Base-by-base conservation (phyloP, 2,329 filamentous ascomycete species). In the Botrytis hyacinthi region DNA sequence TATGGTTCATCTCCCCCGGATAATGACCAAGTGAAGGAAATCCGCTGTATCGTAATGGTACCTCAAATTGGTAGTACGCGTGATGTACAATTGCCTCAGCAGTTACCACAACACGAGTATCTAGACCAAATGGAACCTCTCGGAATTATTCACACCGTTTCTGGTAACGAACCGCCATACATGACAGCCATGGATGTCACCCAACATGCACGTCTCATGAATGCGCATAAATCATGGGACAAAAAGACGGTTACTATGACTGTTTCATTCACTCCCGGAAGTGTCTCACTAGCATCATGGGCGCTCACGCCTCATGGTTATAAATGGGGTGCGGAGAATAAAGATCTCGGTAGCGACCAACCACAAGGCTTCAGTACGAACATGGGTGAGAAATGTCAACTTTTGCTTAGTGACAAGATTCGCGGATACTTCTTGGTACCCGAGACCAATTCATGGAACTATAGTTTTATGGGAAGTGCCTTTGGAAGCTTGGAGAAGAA, bases 271-370 rank as follows among this genome's bases (percentile, higher is more conserved):
- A 98, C 96, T 0, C 96, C 96, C 1, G 96, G 96, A 75, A 98
- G 95, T 69, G 96, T 99, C 29, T 98, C 95, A 5, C 87, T 99
- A 69, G 93, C 94, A 9, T 95, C 96, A 0, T 99, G 95, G 94
- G 92, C 92, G 7, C 89, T 99, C 59, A 98, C 94, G 1, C 95
- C 96, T 1, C 87, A 92, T 76, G 96, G 96, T 70, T 98, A 97
- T 86, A 95, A 95, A 83, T 99, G 97, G 96, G 96, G 96, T 76
- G 94, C 91, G 1, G 93, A 98, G 81, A 99, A 99, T 87, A 95
- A 92, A 84, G 97, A 99, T 83, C 90, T 91, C 72, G 91, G 92
- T 78, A 97, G 93, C 76, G 96, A 99, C 82, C 94, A 97, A 82
- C 96, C 97, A 0, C 92, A 95, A 76, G 97, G 97, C 57, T 99